Conservation (phyloP, 129 eudicot genomes). For the Silybum marianum region DNA sequence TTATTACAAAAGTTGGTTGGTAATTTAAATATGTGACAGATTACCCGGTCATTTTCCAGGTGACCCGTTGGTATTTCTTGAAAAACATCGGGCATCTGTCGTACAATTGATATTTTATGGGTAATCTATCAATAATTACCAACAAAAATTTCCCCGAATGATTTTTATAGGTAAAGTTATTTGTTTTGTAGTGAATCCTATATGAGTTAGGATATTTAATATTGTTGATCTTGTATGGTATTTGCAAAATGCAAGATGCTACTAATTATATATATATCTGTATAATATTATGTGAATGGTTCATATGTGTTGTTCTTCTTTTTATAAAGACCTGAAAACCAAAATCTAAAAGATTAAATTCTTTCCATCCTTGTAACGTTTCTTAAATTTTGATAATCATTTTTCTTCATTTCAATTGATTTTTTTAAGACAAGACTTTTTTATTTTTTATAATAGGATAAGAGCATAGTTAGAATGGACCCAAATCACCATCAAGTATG, state of each 20-base stretch:
- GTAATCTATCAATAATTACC: no score
- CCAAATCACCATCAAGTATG: no score
- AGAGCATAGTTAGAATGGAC: background rate
- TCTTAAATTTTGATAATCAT: background rate
- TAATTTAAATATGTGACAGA: no score
- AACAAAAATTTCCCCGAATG: no score
- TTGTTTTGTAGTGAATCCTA: background rate
- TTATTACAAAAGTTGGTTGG: no score
- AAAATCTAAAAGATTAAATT: background rate
- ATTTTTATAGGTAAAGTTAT: no score
- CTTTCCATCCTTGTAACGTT: background rate
- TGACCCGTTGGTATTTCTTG: no score
- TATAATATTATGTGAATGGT: background rate
- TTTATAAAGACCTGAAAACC: background rate
- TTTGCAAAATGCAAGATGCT: conserved; percentile 32
- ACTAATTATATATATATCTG: conserved; percentile 3
- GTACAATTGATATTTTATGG: no score
- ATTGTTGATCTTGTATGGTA: conserved; percentile 33
- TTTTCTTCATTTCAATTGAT: background rate
- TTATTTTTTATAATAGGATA: background rate
- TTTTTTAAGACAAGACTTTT: background rate
- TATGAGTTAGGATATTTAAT: background rate
- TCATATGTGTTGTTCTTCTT: background rate
- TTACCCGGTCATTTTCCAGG: no score
- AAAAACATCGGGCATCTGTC: no score